Evolutionary conservation across 2,329 filamentous ascomycete species (phyloP).

Genomic region (Plectosphaerella cucumerina): DNA sequence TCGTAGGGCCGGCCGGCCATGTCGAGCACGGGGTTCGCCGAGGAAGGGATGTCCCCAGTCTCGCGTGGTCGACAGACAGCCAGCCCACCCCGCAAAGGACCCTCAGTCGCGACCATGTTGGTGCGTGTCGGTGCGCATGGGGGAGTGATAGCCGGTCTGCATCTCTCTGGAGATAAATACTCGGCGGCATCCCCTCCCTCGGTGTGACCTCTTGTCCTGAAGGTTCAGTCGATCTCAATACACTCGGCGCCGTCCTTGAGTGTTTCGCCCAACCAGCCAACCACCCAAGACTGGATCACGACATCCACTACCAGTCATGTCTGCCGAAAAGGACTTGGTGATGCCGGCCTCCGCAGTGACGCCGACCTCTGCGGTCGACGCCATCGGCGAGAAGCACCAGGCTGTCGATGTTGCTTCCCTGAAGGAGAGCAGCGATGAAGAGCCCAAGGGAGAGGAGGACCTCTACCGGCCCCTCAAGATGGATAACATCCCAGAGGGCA

Average conservation of each 20-base stretch:
- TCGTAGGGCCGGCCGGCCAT: not conserved
- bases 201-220: not conserved
- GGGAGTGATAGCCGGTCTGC: not conserved
- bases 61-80: not conserved
- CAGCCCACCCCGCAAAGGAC: not conserved
- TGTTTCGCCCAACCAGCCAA: not conserved
- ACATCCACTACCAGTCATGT: not conserved
- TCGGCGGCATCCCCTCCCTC: not conserved
- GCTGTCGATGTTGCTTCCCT: not conserved
- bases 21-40: not conserved
- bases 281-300: not conserved
- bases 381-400: not conserved
- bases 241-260: not conserved
- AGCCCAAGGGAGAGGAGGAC: constrained; percentile 27
- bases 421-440: constrained; percentile 19
- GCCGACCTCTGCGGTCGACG: not conserved
- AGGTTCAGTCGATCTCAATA: not conserved
- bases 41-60: not conserved
- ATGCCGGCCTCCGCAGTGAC: not conserved
- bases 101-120: not conserved
- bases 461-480: constrained; percentile 34
- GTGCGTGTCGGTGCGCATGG: not conserved
- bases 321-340: constrained; percentile 1
- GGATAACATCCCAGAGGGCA: constrained; percentile 33
- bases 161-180: not conserved